phyloP scores from a whole-genome alignment of 1,139 yeast genomes.

The Hyphopichia wangnamkhiaoensis region DNA sequence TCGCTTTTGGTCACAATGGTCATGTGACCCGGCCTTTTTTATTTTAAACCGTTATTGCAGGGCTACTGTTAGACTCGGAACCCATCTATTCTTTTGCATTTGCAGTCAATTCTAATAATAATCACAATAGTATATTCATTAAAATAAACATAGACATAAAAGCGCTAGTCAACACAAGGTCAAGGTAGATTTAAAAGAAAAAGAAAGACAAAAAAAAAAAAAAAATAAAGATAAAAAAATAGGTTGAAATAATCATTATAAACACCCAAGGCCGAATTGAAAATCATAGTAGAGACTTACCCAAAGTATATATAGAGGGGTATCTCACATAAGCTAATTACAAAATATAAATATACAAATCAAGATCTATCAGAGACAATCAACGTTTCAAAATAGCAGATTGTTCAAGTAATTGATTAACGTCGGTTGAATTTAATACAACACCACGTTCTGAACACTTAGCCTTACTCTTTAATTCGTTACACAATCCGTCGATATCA shows the following conservation, averaged over 20 bases:
- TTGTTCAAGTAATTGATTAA: conserved; percentile 59
- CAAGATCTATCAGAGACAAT: no score
- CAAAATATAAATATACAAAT: no score
- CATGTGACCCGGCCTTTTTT: background rate
- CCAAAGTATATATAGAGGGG: no score
- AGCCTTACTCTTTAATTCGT: conserved; percentile 88
- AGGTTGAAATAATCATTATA: background rate
- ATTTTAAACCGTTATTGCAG: background rate
- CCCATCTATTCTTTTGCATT: no score
- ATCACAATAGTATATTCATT: background rate
- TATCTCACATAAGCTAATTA: no score
- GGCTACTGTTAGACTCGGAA: no score
- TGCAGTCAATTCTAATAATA: no score
- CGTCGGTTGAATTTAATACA: conserved; percentile 77
- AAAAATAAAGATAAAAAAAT: background rate
- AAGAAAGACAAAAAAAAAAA: no score
- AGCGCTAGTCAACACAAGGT: background rate
- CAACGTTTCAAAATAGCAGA: conserved; percentile 25
- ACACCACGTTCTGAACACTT: conserved; percentile 93
- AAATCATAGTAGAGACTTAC: no score
- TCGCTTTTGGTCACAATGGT: background rate
- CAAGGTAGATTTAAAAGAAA: background rate
- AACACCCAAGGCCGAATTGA: no score
- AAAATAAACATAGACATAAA: no score
- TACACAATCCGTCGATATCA: conserved; percentile 91